Evolutionary conservation across 208 protist genomes (phyloP).

Genomic region (Tritrichomonas musculus): DNA sequence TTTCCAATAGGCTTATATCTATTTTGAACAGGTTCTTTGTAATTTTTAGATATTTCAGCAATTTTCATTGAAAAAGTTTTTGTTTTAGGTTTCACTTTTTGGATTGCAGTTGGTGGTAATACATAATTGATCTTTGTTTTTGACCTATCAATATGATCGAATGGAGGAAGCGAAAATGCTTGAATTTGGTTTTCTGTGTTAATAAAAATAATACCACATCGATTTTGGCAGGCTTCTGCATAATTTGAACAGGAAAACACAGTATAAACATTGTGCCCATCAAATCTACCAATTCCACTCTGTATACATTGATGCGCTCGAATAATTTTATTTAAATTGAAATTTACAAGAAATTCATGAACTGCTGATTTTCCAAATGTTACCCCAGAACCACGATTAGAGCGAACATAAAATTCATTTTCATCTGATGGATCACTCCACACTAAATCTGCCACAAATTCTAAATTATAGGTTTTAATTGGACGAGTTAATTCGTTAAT

Average conservation of each 20-base stretch:
- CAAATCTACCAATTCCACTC: background rate
- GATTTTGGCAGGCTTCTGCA: background rate
- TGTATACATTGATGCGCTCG: background rate
- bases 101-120: no score
- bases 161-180: background rate
- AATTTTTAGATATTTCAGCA: no score
- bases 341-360: background rate
- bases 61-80: no score
- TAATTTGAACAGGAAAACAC: slow-evolving; percentile 29
- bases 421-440: background rate
- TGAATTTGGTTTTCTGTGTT: background rate
- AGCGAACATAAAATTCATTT: background rate
- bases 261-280: background rate
- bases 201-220: slow-evolving; percentile 16
- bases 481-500: background rate
- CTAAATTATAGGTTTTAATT: background rate
- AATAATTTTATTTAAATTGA: background rate
- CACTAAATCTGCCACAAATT: background rate
- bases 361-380: background rate
- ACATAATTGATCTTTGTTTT: background rate
- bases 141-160: background rate
- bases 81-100: no score
- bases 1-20: no score
- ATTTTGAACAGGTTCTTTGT: no score
- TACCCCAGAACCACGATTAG: background rate